A percentile compares a stretch with the other conserved stretches of the same genome.
Conservation (phyloP, 176 grass and related monocot species). For the Metroxylon sagu region DNA sequence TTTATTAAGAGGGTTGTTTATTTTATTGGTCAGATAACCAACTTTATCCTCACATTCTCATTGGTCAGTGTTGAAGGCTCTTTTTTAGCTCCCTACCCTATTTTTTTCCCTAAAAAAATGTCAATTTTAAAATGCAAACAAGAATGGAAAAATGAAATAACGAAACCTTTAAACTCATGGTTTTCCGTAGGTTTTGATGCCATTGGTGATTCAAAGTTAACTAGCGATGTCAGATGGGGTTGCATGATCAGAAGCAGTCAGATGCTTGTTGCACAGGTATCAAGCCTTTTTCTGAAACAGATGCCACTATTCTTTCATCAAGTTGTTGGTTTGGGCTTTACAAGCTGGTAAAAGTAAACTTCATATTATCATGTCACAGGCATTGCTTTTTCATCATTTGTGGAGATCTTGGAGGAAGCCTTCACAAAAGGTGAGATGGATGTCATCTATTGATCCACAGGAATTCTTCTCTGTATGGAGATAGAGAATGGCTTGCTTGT, state of each 20-base stretch:
- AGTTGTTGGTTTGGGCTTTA: not conserved
- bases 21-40: not conserved
- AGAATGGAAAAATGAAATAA: not conserved
- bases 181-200: conserved; percentile 48
- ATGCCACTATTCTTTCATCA: not conserved
- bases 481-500: not conserved
- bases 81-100: too few relatives aligned
- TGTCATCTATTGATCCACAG: too few relatives aligned
- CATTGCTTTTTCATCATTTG: conserved; percentile 82
- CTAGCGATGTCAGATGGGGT: conserved; percentile 85
- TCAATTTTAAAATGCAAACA: not conserved
- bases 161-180: not conserved
- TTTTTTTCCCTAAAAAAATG: too few relatives aligned
- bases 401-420: conserved; percentile 93
- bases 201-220: conserved; percentile 59
- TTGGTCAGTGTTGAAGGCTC: too few relatives aligned
- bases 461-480: too few relatives aligned
- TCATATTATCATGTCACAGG: conserved; percentile 25
- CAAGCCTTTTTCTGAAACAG: not conserved
- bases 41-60: too few relatives aligned
- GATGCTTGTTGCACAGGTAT: conserved; percentile 90
- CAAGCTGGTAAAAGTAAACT: not conserved
- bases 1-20: not conserved
- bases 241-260: conserved; percentile 99
- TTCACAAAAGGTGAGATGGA: conserved; percentile 48